Conservation (phyloP, 1,284 basidiomycete genomes). For the Heterobasidion irregulare region DNA sequence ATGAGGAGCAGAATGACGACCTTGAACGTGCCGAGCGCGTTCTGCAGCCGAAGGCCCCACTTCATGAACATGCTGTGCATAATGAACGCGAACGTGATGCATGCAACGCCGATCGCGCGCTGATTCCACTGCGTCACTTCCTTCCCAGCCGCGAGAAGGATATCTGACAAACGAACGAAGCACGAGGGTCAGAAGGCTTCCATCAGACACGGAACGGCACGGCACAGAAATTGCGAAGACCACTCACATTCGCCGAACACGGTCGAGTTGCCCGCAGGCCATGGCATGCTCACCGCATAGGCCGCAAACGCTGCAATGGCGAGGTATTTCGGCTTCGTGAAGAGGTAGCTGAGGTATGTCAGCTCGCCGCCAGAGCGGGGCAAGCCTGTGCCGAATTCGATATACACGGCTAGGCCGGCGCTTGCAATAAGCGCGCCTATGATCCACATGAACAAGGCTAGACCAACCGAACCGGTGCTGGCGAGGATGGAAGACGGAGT, state of each 20-base stretch:
- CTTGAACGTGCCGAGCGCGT: constrained; percentile 59
- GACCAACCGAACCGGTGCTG: constrained; percentile 56
- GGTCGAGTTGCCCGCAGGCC: constrained; percentile 45
- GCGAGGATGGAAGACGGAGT: constrained; percentile 63
- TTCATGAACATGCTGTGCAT: constrained; percentile 49
- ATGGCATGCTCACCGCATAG: constrained; percentile 56
- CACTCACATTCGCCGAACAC: constrained; percentile 59
- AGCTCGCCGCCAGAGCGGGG: constrained; percentile 72
- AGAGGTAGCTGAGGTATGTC: constrained; percentile 69
- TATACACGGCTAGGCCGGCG: constrained; percentile 62
- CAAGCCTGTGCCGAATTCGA: constrained; percentile 64
- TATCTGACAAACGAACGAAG: background rate
- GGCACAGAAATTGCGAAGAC: background rate
- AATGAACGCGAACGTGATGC: constrained; percentile 47
- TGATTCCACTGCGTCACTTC: constrained; percentile 37
- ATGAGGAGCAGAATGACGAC: constrained; percentile 49
- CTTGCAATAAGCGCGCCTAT: constrained; percentile 55
- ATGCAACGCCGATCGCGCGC: constrained; percentile 43
- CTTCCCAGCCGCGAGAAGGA: constrained; percentile 20
- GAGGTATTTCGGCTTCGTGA: constrained; percentile 52
- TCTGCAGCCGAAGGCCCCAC: constrained; percentile 58
- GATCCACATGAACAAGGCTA: constrained; percentile 63
- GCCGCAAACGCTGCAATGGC: constrained; percentile 50
- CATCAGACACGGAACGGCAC: background rate
- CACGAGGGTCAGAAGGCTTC: background rate